A percentile compares a stretch with the other conserved stretches of the same genome.
Conservation (phyloP, 2,329 filamentous ascomycete genomes). For the Fusarium sp. region DNA sequence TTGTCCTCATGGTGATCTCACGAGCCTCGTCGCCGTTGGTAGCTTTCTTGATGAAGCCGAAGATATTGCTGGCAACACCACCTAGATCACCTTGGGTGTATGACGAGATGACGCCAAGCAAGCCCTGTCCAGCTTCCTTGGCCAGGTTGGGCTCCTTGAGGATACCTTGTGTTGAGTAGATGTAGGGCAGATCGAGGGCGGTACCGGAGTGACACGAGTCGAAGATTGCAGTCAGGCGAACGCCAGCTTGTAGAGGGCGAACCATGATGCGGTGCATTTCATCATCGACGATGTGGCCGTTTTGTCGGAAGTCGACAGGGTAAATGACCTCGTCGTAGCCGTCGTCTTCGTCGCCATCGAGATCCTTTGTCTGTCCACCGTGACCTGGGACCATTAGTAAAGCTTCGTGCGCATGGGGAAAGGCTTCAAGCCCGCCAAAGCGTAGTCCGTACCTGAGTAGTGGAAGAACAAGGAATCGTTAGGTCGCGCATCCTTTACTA, state of each 20-base stretch:
- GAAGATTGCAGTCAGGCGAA: constrained; percentile 71
- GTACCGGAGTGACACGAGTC: constrained; percentile 76
- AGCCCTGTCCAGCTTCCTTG: constrained; percentile 73
- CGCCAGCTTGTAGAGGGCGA: constrained; percentile 64
- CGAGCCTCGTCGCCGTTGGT: constrained; percentile 84
- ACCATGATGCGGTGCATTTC: constrained; percentile 83
- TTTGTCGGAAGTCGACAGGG: constrained; percentile 81
- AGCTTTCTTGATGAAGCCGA: constrained; percentile 90
- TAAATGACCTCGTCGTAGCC: constrained; percentile 88
- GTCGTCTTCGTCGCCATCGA: constrained; percentile 83
- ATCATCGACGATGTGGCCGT: constrained; percentile 85
- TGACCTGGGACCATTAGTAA: constrained; percentile 64
- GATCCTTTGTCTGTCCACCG: constrained; percentile 82
- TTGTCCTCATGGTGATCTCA: constrained; percentile 83
- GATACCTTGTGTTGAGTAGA: constrained; percentile 75
- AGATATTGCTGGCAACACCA: constrained; percentile 82
- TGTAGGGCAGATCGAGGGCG: constrained; percentile 73
- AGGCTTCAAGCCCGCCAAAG: not conserved
- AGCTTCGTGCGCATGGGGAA: not conserved
- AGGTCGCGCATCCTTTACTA: constrained; percentile 90
- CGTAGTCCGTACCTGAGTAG: constrained; percentile 79
- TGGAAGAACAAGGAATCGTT: constrained; percentile 98
- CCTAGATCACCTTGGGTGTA: constrained; percentile 79
- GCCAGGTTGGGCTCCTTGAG: constrained; percentile 76
- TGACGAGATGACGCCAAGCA: constrained; percentile 69